These are phyloP conservation scores for Gynostemma pentaphyllum DNA, from an alignment of 306 rosid genomes.

Conservation along the genomic window DNA sequence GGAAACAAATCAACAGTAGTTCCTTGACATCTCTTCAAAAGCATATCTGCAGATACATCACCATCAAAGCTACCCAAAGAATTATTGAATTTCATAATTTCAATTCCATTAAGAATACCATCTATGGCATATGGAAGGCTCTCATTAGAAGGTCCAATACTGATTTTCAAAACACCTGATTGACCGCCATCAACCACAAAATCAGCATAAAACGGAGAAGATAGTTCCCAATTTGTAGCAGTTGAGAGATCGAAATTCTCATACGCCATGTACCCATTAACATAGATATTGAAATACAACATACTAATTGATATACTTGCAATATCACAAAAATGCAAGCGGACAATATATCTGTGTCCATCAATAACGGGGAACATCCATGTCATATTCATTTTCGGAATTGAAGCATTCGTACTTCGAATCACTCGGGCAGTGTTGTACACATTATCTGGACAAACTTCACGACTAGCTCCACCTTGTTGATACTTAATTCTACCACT, in stretches of 20 bases:
- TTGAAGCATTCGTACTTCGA: conserved; percentile 39
- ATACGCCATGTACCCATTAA: conserved; percentile 47
- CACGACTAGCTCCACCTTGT: conserved; percentile 72
- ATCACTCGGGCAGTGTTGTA: conserved; percentile 75
- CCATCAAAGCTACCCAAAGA: conserved; percentile 37
- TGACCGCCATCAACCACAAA: conserved; percentile 49
- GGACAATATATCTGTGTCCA: conserved; percentile 48
- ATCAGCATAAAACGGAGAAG: conserved; percentile 62
- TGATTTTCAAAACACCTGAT: conserved; percentile 26
- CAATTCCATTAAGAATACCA: conserved; percentile 40
- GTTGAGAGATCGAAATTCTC: conserved; percentile 57
- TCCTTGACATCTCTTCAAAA: conserved; percentile 24
- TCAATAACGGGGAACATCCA: conserved; percentile 56
- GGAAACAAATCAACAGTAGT: conserved; percentile 16
- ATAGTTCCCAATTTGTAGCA: conserved; percentile 27
- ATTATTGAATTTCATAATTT: conserved; percentile 44
- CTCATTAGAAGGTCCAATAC: conserved; percentile 46
- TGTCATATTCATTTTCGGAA: conserved; percentile 56
- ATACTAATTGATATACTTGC: conserved; percentile 63
- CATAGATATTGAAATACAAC: conserved; percentile 70
- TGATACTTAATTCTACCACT: conserved; percentile 63
- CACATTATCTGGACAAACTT: conserved; percentile 85
- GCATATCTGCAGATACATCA: conserved; percentile 14
- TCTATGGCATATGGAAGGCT: conserved; percentile 35
- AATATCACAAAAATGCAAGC: conserved; percentile 86